Percentiles rank a stretch among this genome's conserved stretches.
Conservation (phyloP, 73 alveolate species). For the Breviolum minutum region DNA sequence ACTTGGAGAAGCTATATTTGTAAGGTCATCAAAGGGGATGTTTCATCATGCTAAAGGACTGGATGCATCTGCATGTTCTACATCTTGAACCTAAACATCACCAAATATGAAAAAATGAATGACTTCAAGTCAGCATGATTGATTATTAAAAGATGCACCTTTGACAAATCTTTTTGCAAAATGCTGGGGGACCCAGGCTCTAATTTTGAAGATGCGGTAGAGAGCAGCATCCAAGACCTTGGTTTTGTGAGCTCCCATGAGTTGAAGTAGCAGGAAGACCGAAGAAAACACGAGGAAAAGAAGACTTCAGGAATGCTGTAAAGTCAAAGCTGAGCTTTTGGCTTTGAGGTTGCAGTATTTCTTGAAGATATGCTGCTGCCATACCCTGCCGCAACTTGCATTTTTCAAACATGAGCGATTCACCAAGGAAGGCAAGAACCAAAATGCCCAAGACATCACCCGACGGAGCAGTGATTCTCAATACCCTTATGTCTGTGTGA, state of each 20-base stretch:
- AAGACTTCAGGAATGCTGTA: not conserved
- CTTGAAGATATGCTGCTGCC: conserved; percentile 94
- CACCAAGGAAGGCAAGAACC: too few relatives aligned
- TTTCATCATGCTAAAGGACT: too few relatives aligned
- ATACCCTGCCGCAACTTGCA: conserved; percentile 24
- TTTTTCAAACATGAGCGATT: too few relatives aligned
- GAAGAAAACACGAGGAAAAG: not conserved
- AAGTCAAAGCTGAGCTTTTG: not conserved
- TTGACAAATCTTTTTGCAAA: not conserved
- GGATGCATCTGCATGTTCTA: too few relatives aligned
- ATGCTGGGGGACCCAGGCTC: not conserved
- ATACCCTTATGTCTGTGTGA: too few relatives aligned
- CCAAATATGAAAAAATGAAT: too few relatives aligned
- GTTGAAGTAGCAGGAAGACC: not conserved
- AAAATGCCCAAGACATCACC: too few relatives aligned
- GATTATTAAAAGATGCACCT: too few relatives aligned
- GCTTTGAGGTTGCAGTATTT: conserved; percentile 76
- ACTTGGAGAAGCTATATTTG: not conserved
- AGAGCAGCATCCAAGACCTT: conserved; percentile 88
- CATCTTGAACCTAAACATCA: too few relatives aligned
- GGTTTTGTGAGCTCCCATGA: not conserved
- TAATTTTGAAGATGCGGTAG: conserved; percentile 73
- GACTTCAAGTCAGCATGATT: too few relatives aligned
- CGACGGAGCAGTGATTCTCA: too few relatives aligned
- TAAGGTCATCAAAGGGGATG: too few relatives aligned